Evolutionary conservation across 2,329 filamentous ascomycete species (phyloP).

Genomic region (Epichloe festucae): DNA sequence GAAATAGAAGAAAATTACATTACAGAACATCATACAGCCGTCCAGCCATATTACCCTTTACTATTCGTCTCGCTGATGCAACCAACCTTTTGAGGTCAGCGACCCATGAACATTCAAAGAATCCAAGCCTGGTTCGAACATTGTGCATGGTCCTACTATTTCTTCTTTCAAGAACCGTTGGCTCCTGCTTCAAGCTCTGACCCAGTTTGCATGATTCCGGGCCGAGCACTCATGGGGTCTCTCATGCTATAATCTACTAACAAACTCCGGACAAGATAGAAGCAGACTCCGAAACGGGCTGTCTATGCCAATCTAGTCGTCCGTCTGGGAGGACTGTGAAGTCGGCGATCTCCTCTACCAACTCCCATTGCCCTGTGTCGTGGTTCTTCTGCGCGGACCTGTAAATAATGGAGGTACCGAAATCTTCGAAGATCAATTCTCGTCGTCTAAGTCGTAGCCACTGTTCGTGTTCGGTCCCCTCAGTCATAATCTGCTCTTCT

Average conservation of each 20-base stretch:
- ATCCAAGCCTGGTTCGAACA: too few relatives aligned
- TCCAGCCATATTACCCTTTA: neutral
- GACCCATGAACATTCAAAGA: too few relatives aligned
- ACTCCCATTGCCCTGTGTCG: constrained; percentile 20
- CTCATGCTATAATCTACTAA: neutral
- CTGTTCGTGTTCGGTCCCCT: constrained; percentile 22
- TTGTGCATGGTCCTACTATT: too few relatives aligned
- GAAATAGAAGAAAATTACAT: neutral
- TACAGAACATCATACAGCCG: neutral
- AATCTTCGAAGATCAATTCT: constrained; percentile 26
- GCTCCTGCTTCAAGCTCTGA: too few relatives aligned
- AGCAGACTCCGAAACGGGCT: constrained; percentile 22
- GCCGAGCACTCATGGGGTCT: too few relatives aligned
- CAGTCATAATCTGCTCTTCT: constrained; percentile 19
- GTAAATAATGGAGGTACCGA: constrained; percentile 24
- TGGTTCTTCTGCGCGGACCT: constrained; percentile 21
- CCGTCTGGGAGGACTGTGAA: constrained; percentile 19
- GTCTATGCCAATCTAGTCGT: constrained; percentile 20
- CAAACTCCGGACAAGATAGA: constrained; percentile 19
- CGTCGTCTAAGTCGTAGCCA: constrained; percentile 25
- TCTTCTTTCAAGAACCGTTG: too few relatives aligned
- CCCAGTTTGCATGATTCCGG: too few relatives aligned
- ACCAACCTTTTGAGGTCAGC: too few relatives aligned
- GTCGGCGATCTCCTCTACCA: constrained; percentile 25
- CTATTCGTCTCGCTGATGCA: neutral